Base-by-base conservation (phyloP, 768 basidiomycete species). In the Lactarius indigo region DNA sequence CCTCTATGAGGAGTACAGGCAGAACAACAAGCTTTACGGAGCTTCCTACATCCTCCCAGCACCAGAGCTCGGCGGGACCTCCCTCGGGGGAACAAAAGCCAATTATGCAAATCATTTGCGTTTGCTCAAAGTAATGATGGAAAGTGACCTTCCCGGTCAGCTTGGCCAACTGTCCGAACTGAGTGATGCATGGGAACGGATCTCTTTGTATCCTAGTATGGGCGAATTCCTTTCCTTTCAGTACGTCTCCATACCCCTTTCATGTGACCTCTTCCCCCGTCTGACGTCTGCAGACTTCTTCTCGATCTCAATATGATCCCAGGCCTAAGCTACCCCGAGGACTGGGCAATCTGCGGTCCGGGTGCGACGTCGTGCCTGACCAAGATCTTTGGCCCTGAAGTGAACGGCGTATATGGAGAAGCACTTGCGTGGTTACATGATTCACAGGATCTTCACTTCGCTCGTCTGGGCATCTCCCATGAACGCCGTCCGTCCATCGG, bases 211-310 rank as follows among this genome's bases (percentile, higher is more conserved):
- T 71, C 90, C 85, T 0, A 83, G 88, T 69, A 85, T 92, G 83
- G 91, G 87, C n/a, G 82, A 82, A 35, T 93, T 93, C 74, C 85
- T 82, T 41, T 81, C 87, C 0, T 90, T 86, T 73, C 91, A 93
- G 74, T 84, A 55, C 12, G 68, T 64, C 31, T 39, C 26, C 23
- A 31, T 30, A 28, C 61, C 13, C 37, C 30, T 60, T 61, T 6
- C 37, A 12, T 57, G 28, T 41, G 28, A 12, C 6, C 18, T 2
- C 26, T 68, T 56, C 37, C 26, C 59, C 23, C n/a, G 8, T 63
- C 65, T 63, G 57, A 61, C 18, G n/a, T 65, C 20, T 12, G 9
- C 63, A 79, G 78, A 64, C 71, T 78, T 5, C 70, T 77, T 13
- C 74, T 79, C n/a, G 77, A 78, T 60, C 72, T 78, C 15, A 78